A percentile compares a stretch with the other conserved stretches of the same genome.
These are phyloP conservation scores for Protomyces lactucae-debilis DNA, from an alignment of 1,139 yeast species.

Conservation along the genomic window DNA sequence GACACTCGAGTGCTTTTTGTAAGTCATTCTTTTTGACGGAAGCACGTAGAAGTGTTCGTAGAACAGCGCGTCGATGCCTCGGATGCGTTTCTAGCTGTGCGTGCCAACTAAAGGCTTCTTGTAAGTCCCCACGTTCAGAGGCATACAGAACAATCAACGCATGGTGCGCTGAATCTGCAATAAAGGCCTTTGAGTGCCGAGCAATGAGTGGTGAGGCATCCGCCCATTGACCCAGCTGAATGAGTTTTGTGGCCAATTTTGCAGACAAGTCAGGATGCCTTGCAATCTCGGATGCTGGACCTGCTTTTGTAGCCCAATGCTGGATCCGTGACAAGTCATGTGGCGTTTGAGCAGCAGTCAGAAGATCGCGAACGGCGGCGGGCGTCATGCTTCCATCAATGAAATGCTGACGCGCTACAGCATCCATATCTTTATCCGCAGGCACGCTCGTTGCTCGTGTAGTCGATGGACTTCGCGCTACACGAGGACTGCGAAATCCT, in stretches of 20 bases:
- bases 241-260: slow-evolving; percentile 2
- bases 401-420: slow-evolving; percentile 5
- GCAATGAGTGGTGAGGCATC: slow-evolving; percentile 8
- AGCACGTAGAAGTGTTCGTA: slow-evolving; percentile 15
- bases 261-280: slow-evolving; percentile 4
- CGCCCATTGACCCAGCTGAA: slow-evolving; percentile 1
- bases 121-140: neutral
- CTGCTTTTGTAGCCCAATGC: slow-evolving; percentile 2
- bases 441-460: neutral
- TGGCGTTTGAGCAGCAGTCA: neutral
- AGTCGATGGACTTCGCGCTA: neutral
- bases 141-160: neutral
- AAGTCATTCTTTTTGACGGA: slow-evolving; percentile 1
- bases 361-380: neutral
- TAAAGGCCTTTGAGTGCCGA: slow-evolving; percentile 4
- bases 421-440: neutral
- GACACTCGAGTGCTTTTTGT: neutral
- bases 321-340: neutral
- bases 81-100: neutral
- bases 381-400: slow-evolving; percentile 5
- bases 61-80: neutral
- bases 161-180: neutral
- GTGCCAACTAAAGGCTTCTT: neutral
- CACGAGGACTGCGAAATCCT: neutral
- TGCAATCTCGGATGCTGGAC: neutral